phyloP scores from a whole-genome alignment of 2,329 filamentous ascomycete species.

The Rhynchosporium graminicola region DNA sequence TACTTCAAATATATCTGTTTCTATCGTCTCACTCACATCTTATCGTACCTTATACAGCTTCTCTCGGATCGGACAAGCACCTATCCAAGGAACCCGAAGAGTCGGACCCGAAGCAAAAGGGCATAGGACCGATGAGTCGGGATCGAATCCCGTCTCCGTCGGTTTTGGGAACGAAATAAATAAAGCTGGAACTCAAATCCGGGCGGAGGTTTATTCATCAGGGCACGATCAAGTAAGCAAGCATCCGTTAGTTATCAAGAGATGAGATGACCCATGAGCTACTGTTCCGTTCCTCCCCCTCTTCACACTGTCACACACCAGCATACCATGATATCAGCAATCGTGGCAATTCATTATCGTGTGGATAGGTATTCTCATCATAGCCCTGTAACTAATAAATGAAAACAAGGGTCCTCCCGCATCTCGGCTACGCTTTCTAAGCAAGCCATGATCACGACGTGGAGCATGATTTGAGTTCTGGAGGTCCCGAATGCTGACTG shows the following conservation, averaged over 20 bases:
- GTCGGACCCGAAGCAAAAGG: too few species aligned
- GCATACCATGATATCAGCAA: not conserved
- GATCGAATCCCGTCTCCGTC: too few species aligned
- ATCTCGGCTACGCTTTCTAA: constrained; percentile 17
- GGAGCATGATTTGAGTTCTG: constrained; percentile 10
- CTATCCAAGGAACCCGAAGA: too few species aligned
- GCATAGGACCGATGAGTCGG: too few species aligned
- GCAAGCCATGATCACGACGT: not conserved
- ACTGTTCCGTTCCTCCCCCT: not conserved
- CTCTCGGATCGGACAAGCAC: too few species aligned
- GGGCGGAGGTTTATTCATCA: too few species aligned
- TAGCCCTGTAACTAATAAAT: not conserved
- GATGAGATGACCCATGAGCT: not conserved
- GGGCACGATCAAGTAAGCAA: too few species aligned
- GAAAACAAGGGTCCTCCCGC: not conserved
- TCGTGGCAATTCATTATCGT: not conserved
- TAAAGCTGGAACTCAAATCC: not conserved
- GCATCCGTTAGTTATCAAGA: too few species aligned
- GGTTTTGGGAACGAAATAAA: not conserved
- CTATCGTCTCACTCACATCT: not conserved
- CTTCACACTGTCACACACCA: not conserved
- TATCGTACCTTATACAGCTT: too few species aligned
- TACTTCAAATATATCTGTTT: not conserved
- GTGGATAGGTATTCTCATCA: not conserved
- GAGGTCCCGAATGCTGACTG: constrained; percentile 5